Percentiles rank a stretch among this genome's conserved stretches.
Evolutionary conservation across 805 yeast species (phyloP).

Genomic region (Wilhelminamyces savonicus): DNA sequence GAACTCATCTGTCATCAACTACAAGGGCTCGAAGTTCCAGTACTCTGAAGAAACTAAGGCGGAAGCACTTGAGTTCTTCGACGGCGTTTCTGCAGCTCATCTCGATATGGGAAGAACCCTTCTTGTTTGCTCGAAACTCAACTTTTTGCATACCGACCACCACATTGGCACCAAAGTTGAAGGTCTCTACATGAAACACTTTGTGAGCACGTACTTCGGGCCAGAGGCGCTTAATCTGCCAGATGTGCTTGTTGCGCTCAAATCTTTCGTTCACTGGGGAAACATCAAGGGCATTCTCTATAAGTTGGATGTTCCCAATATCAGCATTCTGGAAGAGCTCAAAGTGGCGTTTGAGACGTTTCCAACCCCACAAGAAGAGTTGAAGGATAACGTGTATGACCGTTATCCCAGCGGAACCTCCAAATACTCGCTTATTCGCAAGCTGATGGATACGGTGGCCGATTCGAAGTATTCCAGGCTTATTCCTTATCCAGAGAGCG

Average conservation of each 20-base stretch:
- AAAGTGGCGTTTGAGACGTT: constrained; percentile 26
- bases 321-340: constrained; percentile 26
- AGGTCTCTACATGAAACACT: constrained; percentile 35
- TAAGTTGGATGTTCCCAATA: constrained; percentile 32
- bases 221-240: constrained; percentile 29
- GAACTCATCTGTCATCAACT: constrained; percentile 33
- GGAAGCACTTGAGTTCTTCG: constrained; percentile 28
- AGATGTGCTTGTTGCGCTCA: constrained; percentile 40
- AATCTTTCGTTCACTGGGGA: constrained; percentile 52
- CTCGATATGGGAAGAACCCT: constrained; percentile 37
- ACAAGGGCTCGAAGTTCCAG: constrained; percentile 26
- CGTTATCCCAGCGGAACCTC: constrained; percentile 53
- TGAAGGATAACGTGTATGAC: constrained; percentile 32
- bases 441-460: constrained; percentile 28
- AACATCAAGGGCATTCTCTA: constrained; percentile 42
- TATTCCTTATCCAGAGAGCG: constrained; percentile 26
- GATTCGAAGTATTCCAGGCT: constrained; percentile 33
- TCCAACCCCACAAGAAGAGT: constrained; percentile 36
- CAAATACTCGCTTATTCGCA: constrained; percentile 36
- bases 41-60: constrained; percentile 17
- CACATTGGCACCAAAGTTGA: constrained; percentile 46
- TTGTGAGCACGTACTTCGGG: constrained; percentile 35
- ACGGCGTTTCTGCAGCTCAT: constrained; percentile 24
- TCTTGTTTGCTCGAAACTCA: constrained; percentile 41
- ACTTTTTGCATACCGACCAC: constrained; percentile 52